Evolutionary conservation across 2,329 filamentous ascomycete species (phyloP).

Genomic region (Chalaropsis thielavioides): DNA sequence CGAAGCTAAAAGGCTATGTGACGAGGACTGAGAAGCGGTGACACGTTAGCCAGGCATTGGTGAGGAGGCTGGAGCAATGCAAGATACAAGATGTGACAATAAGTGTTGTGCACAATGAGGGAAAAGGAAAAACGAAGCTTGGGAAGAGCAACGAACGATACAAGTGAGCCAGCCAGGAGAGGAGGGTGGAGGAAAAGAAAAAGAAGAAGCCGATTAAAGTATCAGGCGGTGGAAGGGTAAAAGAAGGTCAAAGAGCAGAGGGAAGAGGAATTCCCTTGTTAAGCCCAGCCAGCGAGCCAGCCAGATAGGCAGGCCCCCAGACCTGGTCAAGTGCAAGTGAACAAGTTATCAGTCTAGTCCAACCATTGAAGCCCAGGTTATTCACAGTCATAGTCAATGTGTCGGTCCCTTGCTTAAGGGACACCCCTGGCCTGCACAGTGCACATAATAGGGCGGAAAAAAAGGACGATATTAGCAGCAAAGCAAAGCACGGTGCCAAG

Average conservation of each 20-base stretch:
- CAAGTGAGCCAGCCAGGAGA: background rate
- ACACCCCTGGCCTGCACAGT: constrained; percentile 12
- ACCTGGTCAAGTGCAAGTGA: constrained; percentile 3
- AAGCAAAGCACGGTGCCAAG: constrained; percentile 4
- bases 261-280: constrained; percentile 9
- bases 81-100: background rate
- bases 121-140: background rate
- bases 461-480: constrained; percentile 9
- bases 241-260: constrained; percentile 10
- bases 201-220: constrained; percentile 16
- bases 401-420: constrained; percentile 15
- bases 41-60: constrained; percentile 13
- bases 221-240: constrained; percentile 5
- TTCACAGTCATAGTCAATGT: constrained; percentile 7
- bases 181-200: constrained; percentile 17
- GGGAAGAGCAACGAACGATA: background rate
- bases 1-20: constrained; percentile 10
- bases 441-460: constrained; percentile 4
- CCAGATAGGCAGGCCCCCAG: constrained; percentile 1
- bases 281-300: constrained; percentile 12
- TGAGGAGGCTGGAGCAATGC: constrained; percentile 5
- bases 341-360: constrained; percentile 12
- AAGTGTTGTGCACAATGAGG: background rate
- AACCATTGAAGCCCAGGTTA: constrained; percentile 15
- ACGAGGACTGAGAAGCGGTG: constrained; percentile 12